phyloP scores from a whole-genome alignment of 441 rosid genomes.

The Aquilaria agallochum region DNA sequence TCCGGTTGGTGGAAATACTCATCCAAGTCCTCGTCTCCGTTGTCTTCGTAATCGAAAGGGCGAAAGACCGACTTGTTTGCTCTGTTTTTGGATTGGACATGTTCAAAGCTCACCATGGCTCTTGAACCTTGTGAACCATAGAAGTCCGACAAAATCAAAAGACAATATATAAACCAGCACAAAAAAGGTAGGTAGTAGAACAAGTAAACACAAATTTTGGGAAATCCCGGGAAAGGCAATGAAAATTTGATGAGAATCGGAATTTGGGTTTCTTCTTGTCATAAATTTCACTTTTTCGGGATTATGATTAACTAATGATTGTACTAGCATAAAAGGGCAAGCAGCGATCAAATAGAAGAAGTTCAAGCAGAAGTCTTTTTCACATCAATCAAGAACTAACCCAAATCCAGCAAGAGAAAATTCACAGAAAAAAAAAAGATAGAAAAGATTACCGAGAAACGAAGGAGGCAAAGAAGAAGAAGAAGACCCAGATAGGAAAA shows the following conservation, averaged over 20 bases:
- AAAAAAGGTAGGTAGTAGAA: background rate
- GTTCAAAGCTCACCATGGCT: slow-evolving; percentile 59
- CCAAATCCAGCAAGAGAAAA: background rate
- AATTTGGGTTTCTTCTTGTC: too few species aligned
- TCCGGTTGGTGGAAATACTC: slow-evolving; percentile 61
- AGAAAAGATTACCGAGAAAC: slow-evolving; percentile 36
- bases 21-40: slow-evolving; percentile 56
- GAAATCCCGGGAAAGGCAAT: background rate
- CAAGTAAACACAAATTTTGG: background rate
- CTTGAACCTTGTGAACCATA: slow-evolving; percentile 37
- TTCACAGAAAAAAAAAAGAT: background rate
- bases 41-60: slow-evolving; percentile 40
- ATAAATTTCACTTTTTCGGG: too few species aligned
- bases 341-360: too few species aligned
- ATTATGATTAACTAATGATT: too few species aligned
- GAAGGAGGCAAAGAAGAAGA: slow-evolving; percentile 43
- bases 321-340: too few species aligned
- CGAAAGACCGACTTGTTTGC: slow-evolving; percentile 31
- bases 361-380: too few species aligned
- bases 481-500: slow-evolving; percentile 49
- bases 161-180: background rate
- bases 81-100: slow-evolving; percentile 31
- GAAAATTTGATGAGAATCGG: background rate
- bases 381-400: background rate
- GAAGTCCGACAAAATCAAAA: background rate